These are phyloP conservation scores for Verbascum thapsus DNA, from an alignment of 257 asterid genomes.

Conservation along the genomic window DNA sequence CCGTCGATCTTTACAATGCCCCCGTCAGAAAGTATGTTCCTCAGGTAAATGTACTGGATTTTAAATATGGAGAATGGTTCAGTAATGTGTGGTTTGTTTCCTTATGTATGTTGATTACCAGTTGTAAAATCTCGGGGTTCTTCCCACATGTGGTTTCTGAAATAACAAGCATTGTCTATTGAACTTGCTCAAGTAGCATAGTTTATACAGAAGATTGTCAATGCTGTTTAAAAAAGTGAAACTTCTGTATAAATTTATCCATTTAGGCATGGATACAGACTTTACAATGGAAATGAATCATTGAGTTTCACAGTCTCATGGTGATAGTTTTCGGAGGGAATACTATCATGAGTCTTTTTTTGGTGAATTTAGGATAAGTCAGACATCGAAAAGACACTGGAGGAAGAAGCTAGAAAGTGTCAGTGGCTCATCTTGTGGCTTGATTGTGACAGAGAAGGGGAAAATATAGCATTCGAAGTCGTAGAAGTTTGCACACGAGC, in stretches of 20 bases:
- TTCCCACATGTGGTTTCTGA: slow-evolving; percentile 11
- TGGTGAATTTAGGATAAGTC: slow-evolving; percentile 63
- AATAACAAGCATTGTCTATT: slow-evolving; percentile 4
- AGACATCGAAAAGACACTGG: slow-evolving; percentile 85
- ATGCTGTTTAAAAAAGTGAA: slow-evolving; percentile 2
- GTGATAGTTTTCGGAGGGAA: slow-evolving; percentile 9
- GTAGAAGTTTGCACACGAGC: slow-evolving; percentile 79
- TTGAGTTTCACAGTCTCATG: slow-evolving; percentile 19
- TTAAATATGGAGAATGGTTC: neutral
- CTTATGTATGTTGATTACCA: no score
- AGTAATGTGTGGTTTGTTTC: neutral
- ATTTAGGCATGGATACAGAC: slow-evolving; percentile 14
- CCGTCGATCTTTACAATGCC: slow-evolving; percentile 79
- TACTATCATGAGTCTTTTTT: slow-evolving; percentile 17
- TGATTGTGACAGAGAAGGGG: slow-evolving; percentile 98
- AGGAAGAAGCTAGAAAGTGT: slow-evolving; percentile 86
- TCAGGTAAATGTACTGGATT: slow-evolving; percentile 47
- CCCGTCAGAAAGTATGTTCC: slow-evolving; percentile 84
- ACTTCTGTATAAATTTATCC: slow-evolving; percentile 7
- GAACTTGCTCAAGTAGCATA: slow-evolving; percentile 5
- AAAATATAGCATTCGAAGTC: slow-evolving; percentile 96
- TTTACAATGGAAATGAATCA: neutral
- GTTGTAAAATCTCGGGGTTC: no score
- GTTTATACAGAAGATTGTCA: slow-evolving; percentile 5
- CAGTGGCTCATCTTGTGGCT: slow-evolving; percentile 99